Evolutionary conservation across 2,329 filamentous ascomycete genomes (phyloP), one percentile per base, ranked within the genome.

Genomic region (Hirsutella thompsonii): DNA sequence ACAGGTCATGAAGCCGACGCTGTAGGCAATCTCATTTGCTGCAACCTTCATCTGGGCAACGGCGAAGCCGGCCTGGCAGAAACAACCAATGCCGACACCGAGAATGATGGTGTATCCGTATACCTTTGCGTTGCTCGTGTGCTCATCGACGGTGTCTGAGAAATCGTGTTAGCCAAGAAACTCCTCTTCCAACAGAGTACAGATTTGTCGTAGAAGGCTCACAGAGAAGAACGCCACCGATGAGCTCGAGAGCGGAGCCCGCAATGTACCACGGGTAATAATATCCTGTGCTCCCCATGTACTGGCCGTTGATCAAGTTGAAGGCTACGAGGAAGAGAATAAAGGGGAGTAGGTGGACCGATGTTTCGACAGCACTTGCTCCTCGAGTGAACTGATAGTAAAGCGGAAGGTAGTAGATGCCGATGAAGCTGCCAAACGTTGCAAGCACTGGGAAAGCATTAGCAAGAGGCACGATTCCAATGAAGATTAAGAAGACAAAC

Each of bases 31-130:
- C 8, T 56, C 46, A 1, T 46, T 37, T 5, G 54, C 49, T 2
- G 45, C 38, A 6, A 60, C 59, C 11, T 52, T 55, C 2, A 52
- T 51, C 38, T 60, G 59, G 1, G 55, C 58, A 16, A 64, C 54
- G 0, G 59, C 50, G 44, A 59, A 64, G 6, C 49, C 44, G 1
- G 59, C 55, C 44, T 64, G 59, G 9, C 56, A 46, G 36, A 48
- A 58, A 1, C 49, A 42, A 8, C 66, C 66, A 5, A 52, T 52
- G 1, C 67, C 66, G 8, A 60, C 45, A 2, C 60, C 68, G 5
- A 67, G 42, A 4, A 72, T 44, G 30, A 67, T 49, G 4, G 47
- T 49, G 43, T 55, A 61, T 3, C 60, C 60, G 42, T 61, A 62
- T 4, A 61, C 54, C 11, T 46, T 42, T 23, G 40, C 30, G 4